Percentiles rank a stretch among this genome's conserved stretches.
phyloP scores from a whole-genome alignment of 495 filamentous ascomycete species.

The Copromyces sp. region DNA sequence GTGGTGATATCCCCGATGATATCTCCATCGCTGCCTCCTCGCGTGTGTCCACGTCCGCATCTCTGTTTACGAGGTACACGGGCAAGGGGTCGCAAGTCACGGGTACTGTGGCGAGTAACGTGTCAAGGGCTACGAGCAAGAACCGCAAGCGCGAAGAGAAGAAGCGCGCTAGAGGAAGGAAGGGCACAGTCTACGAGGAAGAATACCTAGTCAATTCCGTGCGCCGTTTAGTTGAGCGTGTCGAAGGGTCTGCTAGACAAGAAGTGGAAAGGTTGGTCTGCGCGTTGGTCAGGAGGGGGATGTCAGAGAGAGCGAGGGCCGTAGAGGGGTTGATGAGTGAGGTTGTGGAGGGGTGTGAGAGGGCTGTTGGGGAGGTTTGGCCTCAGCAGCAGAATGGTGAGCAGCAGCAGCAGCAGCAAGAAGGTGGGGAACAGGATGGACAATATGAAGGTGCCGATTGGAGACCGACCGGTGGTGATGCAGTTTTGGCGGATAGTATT shows the following conservation, averaged over 20 bases:
- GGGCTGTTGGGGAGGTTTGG: constrained; percentile 60
- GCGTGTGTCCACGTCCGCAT: constrained; percentile 61
- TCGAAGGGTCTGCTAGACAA: constrained; percentile 50
- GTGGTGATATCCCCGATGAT: constrained; percentile 75
- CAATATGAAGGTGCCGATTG: constrained; percentile 14
- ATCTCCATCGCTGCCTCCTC: constrained; percentile 82
- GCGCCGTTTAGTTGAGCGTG: constrained; percentile 69
- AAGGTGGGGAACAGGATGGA: constrained; percentile 21
- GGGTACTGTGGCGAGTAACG: constrained; percentile 56
- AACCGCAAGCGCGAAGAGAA: constrained; percentile 82
- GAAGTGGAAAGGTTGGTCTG: constrained; percentile 66
- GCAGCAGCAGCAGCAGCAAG: constrained; percentile 8
- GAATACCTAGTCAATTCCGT: constrained; percentile 89
- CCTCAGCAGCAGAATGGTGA: constrained; percentile 20
- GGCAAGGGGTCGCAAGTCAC: constrained; percentile 45
- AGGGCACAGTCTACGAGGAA: constrained; percentile 95
- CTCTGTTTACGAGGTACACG: constrained; percentile 88
- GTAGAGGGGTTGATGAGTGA: constrained; percentile 63
- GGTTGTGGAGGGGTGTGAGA: constrained; percentile 56
- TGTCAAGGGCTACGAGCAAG: constrained; percentile 67
- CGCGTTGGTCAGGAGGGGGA: constrained; percentile 63
- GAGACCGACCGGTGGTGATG: constrained; percentile 38
- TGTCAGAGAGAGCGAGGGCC: constrained; percentile 77
- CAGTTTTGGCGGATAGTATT: constrained; percentile 39
- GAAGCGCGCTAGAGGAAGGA: constrained; percentile 87